Base-by-base conservation (phyloP, 352 stramenopile species). In the Aphanomyces stellatus region DNA sequence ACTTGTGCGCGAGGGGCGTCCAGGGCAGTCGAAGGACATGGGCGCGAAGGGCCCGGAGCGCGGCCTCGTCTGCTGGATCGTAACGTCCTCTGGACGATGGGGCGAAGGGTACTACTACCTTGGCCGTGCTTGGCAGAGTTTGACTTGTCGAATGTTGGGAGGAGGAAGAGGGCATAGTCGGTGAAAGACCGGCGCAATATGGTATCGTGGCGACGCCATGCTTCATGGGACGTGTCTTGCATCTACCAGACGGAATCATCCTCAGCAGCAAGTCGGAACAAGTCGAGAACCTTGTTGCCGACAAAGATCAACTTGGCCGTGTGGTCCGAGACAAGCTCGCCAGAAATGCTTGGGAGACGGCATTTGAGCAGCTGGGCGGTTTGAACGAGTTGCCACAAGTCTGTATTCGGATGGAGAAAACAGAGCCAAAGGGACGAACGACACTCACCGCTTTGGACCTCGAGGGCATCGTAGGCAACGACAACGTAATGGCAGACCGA, bases 401-500 rank as follows among this genome's bases (percentile, higher is more conserved):
- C 67, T 34, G 76, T 10, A 57, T 5, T 1, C 3, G 3, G 8
- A 42, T 30, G 28, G n/a, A 42, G 2, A 33, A 25, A 56, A 48
- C 17, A n/a, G n/a, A n/a, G n/a, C n/a, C n/a, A n/a, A n/a, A n/a
- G 15, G 19, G 7, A 53, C 22, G 41, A 8, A n/a, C 30, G 13
- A 34, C 49, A 57, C 5, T 35, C 30, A 40, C 25, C 24, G 57
- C 60, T 41, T 40, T 4, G 41, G 41, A 81, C 74, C 4, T 77
- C 76, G 41, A 85, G 57, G 0, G 61, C 66, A 27, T 85, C 78
- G 59, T 88, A 80, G 11, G 84, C 80, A 24, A 91, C 66, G 35
- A 93, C 57, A 15, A 93, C 77, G 42, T 91, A 88, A 71, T 93
- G 85, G 63, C 85, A 93, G 19, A 91, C 78, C 0, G 85, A 82